These are phyloP conservation scores for Mrakia gelida DNA, from an alignment of 768 basidiomycete genomes.

Conservation along the genomic window DNA sequence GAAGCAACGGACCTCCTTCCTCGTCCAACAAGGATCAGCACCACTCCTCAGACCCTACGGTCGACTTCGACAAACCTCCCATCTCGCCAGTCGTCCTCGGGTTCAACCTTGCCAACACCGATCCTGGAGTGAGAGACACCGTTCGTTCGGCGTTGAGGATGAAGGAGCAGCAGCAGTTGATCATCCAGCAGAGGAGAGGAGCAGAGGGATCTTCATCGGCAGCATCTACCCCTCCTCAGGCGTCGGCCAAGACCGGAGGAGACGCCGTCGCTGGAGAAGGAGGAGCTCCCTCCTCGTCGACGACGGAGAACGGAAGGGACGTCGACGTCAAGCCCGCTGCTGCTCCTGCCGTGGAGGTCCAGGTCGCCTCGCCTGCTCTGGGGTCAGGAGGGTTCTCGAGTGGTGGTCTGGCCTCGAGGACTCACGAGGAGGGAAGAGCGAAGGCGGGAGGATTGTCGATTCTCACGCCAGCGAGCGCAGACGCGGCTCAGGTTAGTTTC, in stretches of 20 bases:
- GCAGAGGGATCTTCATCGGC: background rate
- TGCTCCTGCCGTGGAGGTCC: background rate
- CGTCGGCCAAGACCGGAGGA: background rate
- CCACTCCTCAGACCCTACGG: background rate
- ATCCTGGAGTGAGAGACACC: conserved; percentile 12
- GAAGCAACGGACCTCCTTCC: no score
- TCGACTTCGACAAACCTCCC: conserved; percentile 20
- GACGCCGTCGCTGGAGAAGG: background rate
- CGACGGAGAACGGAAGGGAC: background rate
- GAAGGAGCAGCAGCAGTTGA: conserved; percentile 32
- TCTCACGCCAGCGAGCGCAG: background rate
- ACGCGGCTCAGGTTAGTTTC: background rate
- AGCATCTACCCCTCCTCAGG: background rate
- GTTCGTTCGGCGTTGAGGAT: conserved; percentile 21
- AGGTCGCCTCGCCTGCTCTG: background rate
- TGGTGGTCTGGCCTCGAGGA: conserved; percentile 4
- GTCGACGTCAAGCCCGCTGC: background rate
- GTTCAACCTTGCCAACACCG: conserved; percentile 22
- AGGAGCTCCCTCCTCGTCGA: background rate
- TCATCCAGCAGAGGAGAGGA: conserved; percentile 31
- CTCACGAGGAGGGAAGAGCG: background rate
- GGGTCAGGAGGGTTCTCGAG: background rate
- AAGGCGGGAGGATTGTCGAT: conserved; percentile 11
- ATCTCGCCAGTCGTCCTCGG: conserved; percentile 32
- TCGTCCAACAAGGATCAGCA: background rate